These are phyloP conservation scores for Phoenix roebelenii DNA, from an alignment of 176 grass and related monocot species.

Conservation along the genomic window DNA sequence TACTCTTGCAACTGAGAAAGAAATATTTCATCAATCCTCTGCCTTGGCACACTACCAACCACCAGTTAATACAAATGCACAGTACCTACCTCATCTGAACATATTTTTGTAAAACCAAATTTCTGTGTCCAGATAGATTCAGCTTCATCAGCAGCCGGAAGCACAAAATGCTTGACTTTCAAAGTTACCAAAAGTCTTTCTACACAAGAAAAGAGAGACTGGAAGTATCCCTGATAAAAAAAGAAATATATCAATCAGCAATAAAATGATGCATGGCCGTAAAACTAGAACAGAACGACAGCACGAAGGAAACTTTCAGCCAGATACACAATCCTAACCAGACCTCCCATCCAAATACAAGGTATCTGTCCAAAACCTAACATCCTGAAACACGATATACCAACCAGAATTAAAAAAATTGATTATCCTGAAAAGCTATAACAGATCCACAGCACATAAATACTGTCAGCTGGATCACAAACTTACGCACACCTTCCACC, in stretches of 20 bases:
- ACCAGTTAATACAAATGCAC: background rate
- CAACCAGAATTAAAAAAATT: no score
- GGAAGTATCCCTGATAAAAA: conserved; percentile 77
- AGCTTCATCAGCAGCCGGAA: conserved; percentile 78
- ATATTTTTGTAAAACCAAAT: conserved; percentile 75
- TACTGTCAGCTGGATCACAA: no score
- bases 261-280: no score
- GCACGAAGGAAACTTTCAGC: no score
- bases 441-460: no score
- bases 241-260: conserved; percentile 9
- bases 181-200: conserved; percentile 49
- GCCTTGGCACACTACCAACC: background rate
- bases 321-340: no score
- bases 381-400: no score
- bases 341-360: no score
- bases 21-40: conserved; percentile 13
- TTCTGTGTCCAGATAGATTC: conserved; percentile 75
- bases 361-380: no score
- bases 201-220: conserved; percentile 57
- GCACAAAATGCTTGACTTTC: conserved; percentile 76
- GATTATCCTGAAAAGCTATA: no score
- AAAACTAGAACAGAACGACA: no score
- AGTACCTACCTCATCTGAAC: conserved; percentile 53
- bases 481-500: no score
- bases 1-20: conserved; percentile 45